Evolutionary conservation across 2,329 filamentous ascomycete genomes (phyloP).

Genomic region (Colletotrichum viniferum): DNA sequence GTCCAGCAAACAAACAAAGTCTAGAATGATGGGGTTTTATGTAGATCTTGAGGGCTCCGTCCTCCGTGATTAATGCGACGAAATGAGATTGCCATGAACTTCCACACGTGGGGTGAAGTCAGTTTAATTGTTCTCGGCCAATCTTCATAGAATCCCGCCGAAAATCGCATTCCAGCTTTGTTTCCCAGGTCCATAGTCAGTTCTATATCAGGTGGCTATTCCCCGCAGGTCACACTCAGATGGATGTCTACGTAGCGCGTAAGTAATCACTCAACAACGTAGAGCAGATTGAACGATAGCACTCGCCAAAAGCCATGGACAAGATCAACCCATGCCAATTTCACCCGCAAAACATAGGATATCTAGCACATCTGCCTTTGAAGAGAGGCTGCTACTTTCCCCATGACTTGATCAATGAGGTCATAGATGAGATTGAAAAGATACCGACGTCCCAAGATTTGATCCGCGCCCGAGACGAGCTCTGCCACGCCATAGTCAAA

Average conservation of each 20-base stretch:
- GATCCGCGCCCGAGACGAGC: background rate
- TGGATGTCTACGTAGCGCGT: background rate
- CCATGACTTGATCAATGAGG: background rate
- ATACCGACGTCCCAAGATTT: background rate
- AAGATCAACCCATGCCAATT: background rate
- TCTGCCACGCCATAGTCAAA: background rate
- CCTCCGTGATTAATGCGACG: background rate
- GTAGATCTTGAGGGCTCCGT: background rate
- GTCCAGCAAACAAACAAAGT: background rate
- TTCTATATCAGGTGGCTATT: background rate
- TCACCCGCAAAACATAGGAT: background rate
- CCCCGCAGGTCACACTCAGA: background rate
- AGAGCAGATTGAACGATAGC: background rate
- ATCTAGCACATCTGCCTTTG: background rate
- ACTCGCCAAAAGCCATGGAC: background rate
- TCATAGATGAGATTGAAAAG: background rate
- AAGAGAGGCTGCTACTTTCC: background rate
- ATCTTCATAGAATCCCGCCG: background rate
- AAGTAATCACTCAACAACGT: background rate
- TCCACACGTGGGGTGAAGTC: background rate
- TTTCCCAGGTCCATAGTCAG: background rate
- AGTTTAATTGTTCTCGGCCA: background rate
- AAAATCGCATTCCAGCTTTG: background rate
- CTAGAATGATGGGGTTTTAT: background rate
- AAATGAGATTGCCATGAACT: background rate